Evolutionary conservation across 73 alveolate species (phyloP).

Genomic region (Stentor coeruleus): DNA sequence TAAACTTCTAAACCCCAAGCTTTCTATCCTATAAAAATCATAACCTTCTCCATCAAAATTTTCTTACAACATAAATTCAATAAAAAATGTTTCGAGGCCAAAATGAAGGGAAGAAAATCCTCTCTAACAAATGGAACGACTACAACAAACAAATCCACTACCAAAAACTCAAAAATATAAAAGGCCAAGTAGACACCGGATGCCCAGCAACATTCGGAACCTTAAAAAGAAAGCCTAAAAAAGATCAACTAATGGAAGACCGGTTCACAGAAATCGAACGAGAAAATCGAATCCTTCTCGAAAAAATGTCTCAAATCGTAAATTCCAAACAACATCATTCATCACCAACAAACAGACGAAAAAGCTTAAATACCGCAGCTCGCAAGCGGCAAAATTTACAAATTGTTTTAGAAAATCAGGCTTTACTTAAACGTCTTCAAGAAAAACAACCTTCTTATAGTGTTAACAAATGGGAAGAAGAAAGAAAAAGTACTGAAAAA

Average conservation of each 20-base stretch:
- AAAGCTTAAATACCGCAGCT: constrained; percentile 32
- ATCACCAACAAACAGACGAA: constrained; percentile 24
- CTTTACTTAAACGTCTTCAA: constrained; percentile 45
- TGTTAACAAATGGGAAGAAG: constrained; percentile 47
- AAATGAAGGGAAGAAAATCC: constrained; percentile 49
- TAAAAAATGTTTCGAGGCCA: constrained; percentile 56
- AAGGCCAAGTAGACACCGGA: constrained; percentile 31
- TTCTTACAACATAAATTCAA: no score
- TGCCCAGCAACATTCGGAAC: constrained; percentile 49
- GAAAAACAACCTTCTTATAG: constrained; percentile 43
- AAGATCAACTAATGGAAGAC: constrained; percentile 55
- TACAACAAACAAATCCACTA: constrained; percentile 49
- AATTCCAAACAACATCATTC: constrained; percentile 3
- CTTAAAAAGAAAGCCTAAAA: constrained; percentile 43
- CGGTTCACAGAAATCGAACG: constrained; percentile 64
- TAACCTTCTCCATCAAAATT: no score
- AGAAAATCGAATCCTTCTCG: constrained; percentile 55
- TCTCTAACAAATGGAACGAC: constrained; percentile 48
- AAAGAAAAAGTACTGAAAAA: constrained; percentile 35
- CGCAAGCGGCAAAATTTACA: constrained; percentile 45
- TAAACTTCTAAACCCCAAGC: no score
- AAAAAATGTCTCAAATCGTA: constrained; percentile 54
- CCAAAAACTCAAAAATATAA: constrained; percentile 39
- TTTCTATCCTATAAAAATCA: no score
- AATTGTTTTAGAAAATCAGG: constrained; percentile 53